Percentiles rank a stretch among this genome's conserved stretches.
Evolutionary conservation across 2,329 filamentous ascomycete genomes (phyloP).

Genomic region (Lithohypha guttulata): DNA sequence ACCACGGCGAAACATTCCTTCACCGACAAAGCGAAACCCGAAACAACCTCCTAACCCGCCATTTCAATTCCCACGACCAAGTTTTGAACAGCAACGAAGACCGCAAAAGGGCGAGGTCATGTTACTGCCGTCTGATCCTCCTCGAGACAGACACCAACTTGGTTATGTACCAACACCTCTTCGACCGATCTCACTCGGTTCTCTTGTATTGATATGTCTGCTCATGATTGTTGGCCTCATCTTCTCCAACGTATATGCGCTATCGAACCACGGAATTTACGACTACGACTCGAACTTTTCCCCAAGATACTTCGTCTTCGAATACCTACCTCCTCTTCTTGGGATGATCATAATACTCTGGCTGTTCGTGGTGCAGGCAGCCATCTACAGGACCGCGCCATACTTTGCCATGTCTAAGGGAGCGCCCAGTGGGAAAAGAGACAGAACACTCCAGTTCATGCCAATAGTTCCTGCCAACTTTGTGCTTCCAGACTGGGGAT

Average conservation of each 20-base stretch:
- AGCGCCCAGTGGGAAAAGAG: conserved; percentile 23
- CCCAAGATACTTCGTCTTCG: conserved; percentile 71
- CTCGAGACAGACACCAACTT: conserved; percentile 41
- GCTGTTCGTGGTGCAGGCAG: conserved; percentile 61
- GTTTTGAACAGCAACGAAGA: conserved; percentile 11
- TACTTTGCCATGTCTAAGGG: conserved; percentile 58
- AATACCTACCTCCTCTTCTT: conserved; percentile 70
- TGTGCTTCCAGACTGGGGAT: conserved; percentile 56
- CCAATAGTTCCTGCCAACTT: conserved; percentile 51
- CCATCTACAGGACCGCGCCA: conserved; percentile 66
- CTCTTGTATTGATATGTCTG: conserved; percentile 51
- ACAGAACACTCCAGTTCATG: conserved; percentile 54
- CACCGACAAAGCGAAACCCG: conserved; percentile 11
- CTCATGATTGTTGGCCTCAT: conserved; percentile 63
- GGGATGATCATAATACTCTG: conserved; percentile 64
- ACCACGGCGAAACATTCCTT: conserved; percentile 12
- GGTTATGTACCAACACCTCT: conserved; percentile 63
- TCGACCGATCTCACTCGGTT: conserved; percentile 52
- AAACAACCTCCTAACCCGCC: conserved; percentile 5
- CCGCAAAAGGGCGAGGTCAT: conserved; percentile 20
- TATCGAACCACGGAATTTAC: conserved; percentile 52
- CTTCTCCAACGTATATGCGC: conserved; percentile 61
- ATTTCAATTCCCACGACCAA: conserved; percentile 10
- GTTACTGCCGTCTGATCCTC: conserved; percentile 32
- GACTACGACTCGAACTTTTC: conserved; percentile 60